Evolutionary conservation across 176 grass and related monocot genomes (phyloP), one percentile per base, ranked within the genome.

Genomic region (Dendrocalamus sinicus): DNA sequence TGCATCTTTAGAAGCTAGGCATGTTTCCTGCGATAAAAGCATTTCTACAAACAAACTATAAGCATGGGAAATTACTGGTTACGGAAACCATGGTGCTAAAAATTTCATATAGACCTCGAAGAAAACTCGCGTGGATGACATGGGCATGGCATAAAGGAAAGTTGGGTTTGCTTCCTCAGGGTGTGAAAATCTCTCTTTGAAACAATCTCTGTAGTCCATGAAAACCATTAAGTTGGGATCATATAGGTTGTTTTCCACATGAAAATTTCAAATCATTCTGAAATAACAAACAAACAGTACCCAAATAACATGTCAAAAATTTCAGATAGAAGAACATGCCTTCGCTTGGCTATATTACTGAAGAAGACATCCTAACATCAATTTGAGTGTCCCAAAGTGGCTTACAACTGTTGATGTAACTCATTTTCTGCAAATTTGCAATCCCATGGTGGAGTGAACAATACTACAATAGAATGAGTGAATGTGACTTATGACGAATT

Each of bases 161-260:
- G 96, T 96, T 17, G 96, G 96, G 67, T 96, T 93, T 72, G 75
- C 93, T 73, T 86, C 73, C 81, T 94, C 93, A 70, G 64, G 83
- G 52, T 87, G 85, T 86, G 82, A 75, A 51, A 87, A 86, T 73
- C 81, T 86, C 14, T 90, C 88, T 86, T 92, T 90, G 78, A 91
- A 90, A 62, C 89, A 91, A 82, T 95, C 90, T 94, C 96, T 92
- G 82, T 99, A 99, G 87, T 99, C 96, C 96, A 99, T 99, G 86
- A 99, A 96, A 94, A 99, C 93, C 96, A 99, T 99, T 85, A 99
- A 96, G 79, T 76, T 89, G 60, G 96, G 94, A 88, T 99, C 92
- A 83, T 99, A 99, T 35, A 94, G 96, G 82, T 91, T 88, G 68
- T 94, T 94, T 91, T 99, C 96, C 80, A 99, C 96, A 94, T 99